Evolutionary conservation across 208 protist species (phyloP).

Genomic region (Jaenimonas drosophilae): DNA sequence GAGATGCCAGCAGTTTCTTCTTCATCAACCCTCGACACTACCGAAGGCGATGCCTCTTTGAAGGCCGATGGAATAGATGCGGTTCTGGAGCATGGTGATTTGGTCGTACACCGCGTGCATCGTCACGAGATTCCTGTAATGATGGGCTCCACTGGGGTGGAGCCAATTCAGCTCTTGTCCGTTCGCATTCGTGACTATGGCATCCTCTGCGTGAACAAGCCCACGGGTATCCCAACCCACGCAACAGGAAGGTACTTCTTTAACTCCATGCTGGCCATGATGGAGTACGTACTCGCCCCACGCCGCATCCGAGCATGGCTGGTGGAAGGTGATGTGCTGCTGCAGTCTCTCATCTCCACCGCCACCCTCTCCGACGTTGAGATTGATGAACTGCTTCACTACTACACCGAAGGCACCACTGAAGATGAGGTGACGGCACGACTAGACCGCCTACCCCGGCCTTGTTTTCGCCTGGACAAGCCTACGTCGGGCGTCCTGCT

Average conservation of each 20-base stretch:
- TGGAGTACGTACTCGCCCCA: conserved; percentile 84
- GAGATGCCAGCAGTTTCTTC: neutral
- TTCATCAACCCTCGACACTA: neutral
- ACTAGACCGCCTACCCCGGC: conserved; percentile 41
- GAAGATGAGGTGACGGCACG: conserved; percentile 9
- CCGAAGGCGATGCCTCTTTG: neutral
- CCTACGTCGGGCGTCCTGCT: conserved; percentile 83
- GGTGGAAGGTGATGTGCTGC: conserved; percentile 26
- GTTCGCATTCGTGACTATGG: conserved; percentile 55
- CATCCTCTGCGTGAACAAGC: conserved; percentile 57
- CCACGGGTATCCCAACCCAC: conserved; percentile 77
- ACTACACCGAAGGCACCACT: conserved; percentile 16
- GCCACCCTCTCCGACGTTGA: conserved; percentile 21
- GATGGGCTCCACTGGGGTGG: conserved; percentile 44
- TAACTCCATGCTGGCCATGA: conserved; percentile 84
- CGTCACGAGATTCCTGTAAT: conserved; percentile 90
- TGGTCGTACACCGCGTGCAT: conserved; percentile 87
- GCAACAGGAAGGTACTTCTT: conserved; percentile 86
- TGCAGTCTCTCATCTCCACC: conserved; percentile 69
- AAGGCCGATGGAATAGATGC: conserved; percentile 1
- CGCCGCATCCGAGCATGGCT: conserved; percentile 65
- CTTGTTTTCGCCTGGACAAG: conserved; percentile 83
- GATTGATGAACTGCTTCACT: conserved; percentile 41
- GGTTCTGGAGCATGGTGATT: conserved; percentile 63
- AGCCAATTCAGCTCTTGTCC: conserved; percentile 31